Percentiles rank a stretch among this genome's conserved stretches.
These are phyloP conservation scores for Hirsutella thompsonii DNA, from an alignment of 2,329 filamentous ascomycete genomes.

Conservation along the genomic window DNA sequence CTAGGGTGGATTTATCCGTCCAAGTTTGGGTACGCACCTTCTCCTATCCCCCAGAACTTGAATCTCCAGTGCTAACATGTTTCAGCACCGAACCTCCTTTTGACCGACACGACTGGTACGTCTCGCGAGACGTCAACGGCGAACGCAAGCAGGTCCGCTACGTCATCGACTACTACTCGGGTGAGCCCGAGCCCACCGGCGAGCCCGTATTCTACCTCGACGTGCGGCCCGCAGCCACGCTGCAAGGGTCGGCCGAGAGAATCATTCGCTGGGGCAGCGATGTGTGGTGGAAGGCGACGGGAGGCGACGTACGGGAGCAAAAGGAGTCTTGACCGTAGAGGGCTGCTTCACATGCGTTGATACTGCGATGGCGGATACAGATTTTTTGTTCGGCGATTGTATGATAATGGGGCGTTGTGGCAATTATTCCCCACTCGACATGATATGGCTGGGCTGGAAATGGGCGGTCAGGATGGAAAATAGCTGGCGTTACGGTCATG, in stretches of 20 bases:
- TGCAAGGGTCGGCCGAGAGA: slow-evolving; percentile 67
- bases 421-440: not conserved
- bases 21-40: slow-evolving; percentile 54
- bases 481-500: too few relatives aligned
- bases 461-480: too few relatives aligned
- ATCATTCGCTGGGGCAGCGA: slow-evolving; percentile 83
- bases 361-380: not conserved
- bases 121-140: slow-evolving; percentile 59
- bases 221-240: slow-evolving; percentile 78
- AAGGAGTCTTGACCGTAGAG: slow-evolving; percentile 22
- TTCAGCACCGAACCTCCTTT: slow-evolving; percentile 74
- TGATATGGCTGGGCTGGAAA: too few relatives aligned
- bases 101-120: slow-evolving; percentile 95
- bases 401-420: not conserved
- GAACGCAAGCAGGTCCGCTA: slow-evolving; percentile 71
- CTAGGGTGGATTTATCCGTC: slow-evolving; percentile 68
- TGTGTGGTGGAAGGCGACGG: slow-evolving; percentile 83
- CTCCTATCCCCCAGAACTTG: too few relatives aligned
- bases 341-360: slow-evolving; percentile 10
- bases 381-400: not conserved
- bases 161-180: slow-evolving; percentile 94
- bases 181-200: slow-evolving; percentile 65
- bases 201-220: slow-evolving; percentile 95
- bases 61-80: too few relatives aligned
- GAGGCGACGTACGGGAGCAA: slow-evolving; percentile 48